phyloP scores from a whole-genome alignment of 768 basidiomycete species.

The Boletus subcaerulescens region DNA sequence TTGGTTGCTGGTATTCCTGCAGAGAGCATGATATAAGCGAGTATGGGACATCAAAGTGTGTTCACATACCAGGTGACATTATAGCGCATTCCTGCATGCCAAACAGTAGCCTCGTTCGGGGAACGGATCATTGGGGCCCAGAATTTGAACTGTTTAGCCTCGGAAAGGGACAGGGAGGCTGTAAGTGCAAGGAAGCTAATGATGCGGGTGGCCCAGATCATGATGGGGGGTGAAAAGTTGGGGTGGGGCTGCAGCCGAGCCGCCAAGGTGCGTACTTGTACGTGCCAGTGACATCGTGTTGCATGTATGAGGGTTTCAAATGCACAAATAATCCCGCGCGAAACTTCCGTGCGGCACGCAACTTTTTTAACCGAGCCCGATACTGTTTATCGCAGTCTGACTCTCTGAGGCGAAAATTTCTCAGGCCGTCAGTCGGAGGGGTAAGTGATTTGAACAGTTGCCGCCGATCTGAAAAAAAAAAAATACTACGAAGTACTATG shows the following conservation, averaged over 20 bases:
- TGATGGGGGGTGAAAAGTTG: background rate
- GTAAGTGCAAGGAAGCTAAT: slow-evolving; percentile 9
- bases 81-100: background rate
- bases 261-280: slow-evolving; percentile 2
- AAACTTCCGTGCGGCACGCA: too few species aligned
- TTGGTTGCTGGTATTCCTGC: slow-evolving; percentile 30
- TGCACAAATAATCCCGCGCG: too few species aligned
- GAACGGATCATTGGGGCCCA: slow-evolving; percentile 23
- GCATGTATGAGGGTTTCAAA: too few species aligned
- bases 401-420: too few species aligned
- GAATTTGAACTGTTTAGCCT: slow-evolving; percentile 17
- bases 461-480: too few species aligned
- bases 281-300: background rate
- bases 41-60: background rate
- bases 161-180: slow-evolving; percentile 8
- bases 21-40: background rate
- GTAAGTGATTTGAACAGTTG: too few species aligned
- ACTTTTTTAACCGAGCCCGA: too few species aligned
- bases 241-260: background rate
- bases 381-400: too few species aligned
- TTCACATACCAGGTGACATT: slow-evolving; percentile 29
- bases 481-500: too few species aligned
- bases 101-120: slow-evolving; percentile 7
- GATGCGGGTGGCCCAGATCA: background rate
- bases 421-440: too few species aligned